Percentiles rank a stretch among this genome's conserved stretches.
These are phyloP conservation scores for Copromyces sp. DNA, from an alignment of 495 filamentous ascomycete species.

Conservation along the genomic window DNA sequence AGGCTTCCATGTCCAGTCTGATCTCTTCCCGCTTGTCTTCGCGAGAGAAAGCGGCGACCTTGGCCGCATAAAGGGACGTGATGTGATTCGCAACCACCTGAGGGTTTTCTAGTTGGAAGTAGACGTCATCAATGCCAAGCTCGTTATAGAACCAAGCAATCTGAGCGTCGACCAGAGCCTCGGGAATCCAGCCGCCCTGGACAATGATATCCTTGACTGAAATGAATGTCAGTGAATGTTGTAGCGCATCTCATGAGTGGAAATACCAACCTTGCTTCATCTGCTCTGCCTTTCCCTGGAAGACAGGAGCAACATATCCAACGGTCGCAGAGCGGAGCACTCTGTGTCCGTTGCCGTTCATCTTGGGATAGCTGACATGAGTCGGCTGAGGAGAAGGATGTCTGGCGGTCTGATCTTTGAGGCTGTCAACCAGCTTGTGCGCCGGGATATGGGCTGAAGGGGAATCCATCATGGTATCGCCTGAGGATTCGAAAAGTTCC, in stretches of 20 bases:
- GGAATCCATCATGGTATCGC: conserved; percentile 24
- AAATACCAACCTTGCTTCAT: conserved; percentile 67
- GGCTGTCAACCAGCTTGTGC: conserved; percentile 25
- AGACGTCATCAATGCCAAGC: conserved; percentile 96
- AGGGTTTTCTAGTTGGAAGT: conserved; percentile 86
- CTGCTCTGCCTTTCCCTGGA: conserved; percentile 88
- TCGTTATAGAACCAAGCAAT: conserved; percentile 95
- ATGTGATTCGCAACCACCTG: conserved; percentile 88
- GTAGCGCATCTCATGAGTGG: background rate
- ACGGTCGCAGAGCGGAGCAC: conserved; percentile 83
- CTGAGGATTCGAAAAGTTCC: conserved; percentile 27
- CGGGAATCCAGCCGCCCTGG: conserved; percentile 66
- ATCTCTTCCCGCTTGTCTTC: conserved; percentile 93
- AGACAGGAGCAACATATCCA: conserved; percentile 90
- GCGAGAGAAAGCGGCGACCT: conserved; percentile 87
- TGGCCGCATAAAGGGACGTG: conserved; percentile 92
- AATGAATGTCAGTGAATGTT: conserved; percentile 11
- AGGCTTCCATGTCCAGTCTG: conserved; percentile 84
- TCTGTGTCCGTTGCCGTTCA: conserved; percentile 46
- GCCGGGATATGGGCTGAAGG: conserved; percentile 14
- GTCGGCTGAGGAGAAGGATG: conserved; percentile 86
- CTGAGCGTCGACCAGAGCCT: conserved; percentile 71
- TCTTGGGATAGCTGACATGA: conserved; percentile 67
- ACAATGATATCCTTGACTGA: conserved; percentile 34
- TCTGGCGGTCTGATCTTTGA: conserved; percentile 21